These are phyloP conservation scores for Volvariella volvacea DNA, from an alignment of 1,284 basidiomycete species.

Conservation along the genomic window DNA sequence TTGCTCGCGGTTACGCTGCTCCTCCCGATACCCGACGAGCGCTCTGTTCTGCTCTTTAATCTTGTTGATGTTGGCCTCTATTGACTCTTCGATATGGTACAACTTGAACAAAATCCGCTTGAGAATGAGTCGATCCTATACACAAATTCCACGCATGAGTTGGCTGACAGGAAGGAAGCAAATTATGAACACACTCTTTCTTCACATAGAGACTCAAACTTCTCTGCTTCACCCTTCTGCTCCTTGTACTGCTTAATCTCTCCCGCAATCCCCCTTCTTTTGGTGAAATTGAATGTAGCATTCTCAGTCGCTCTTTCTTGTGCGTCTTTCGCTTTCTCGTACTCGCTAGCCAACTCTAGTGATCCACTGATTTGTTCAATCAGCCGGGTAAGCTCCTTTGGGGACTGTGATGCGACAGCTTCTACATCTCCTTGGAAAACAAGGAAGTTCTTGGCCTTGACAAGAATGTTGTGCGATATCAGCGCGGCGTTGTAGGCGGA, in stretches of 20 bases:
- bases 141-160: not conserved
- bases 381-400: constrained; percentile 83
- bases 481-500: constrained; percentile 83
- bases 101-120: constrained; percentile 85
- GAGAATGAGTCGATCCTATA: constrained; percentile 75
- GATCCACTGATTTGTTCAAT: constrained; percentile 97
- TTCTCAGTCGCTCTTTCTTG: constrained; percentile 91
- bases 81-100: constrained; percentile 83
- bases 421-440: constrained; percentile 99
- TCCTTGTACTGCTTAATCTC: constrained; percentile 98
- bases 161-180: not conserved
- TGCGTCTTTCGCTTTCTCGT: constrained; percentile 82
- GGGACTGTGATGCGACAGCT: constrained; percentile 92
- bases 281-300: constrained; percentile 90
- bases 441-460: constrained; percentile 99
- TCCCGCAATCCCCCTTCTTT: constrained; percentile 86
- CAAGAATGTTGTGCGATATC: constrained; percentile 88
- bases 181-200: constrained; percentile 46
- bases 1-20: constrained; percentile 66
- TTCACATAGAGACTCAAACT: constrained; percentile 75
- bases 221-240: constrained; percentile 90
- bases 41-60: constrained; percentile 71
- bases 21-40: constrained; percentile 58
- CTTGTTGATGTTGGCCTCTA: constrained; percentile 62
- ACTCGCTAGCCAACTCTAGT: constrained; percentile 82